Evolutionary conservation across 148 eudicot genomes (phyloP), one percentile per base, ranked within the genome.

Genomic region (Suaeda aralocaspica): DNA sequence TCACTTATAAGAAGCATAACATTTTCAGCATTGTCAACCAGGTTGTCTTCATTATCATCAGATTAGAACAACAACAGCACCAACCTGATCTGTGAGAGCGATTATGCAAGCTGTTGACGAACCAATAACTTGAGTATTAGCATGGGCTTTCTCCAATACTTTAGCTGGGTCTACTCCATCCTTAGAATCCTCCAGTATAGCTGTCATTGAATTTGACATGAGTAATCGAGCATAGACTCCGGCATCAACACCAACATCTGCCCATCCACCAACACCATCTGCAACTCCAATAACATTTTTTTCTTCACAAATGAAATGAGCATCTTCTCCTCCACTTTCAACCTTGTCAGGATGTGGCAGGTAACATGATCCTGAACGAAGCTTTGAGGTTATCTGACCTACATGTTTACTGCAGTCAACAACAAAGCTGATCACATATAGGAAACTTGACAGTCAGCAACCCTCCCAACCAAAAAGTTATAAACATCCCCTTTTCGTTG

Each of bases 191-290:
- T 77, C 77, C 74, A 69, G 68, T 70, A 90, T 84, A 24, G 91
- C 94, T 33, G 76, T 34, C 28, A 90, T 86, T 7, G 96, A 87
- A 75, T 88, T 83, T 68, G 89, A 87, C 98, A 93, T 93, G 75
- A 91, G 96, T 73, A 82, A 83, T 65, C 97, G 91, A 66, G 98
- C 85, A 80, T 89, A 94, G 62, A 67, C 26, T n/a, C 98, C 98
- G 6, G 98, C 91, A 86, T 94, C 83, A 66, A 92, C 82, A 67
- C 96, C 96, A 53, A 87, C 83, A 56, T 87, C 96, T 46, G 97
- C 92, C 97, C 97, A 94, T 33, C 98, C 97, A 80, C 98, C 98
- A 77, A 94, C 98, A 44, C 98, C 98, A 83, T 94, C 98, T 9
- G 98, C 98, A 62, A 94, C 88, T 31, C 98, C 98, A 73, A 94